Evolutionary conservation across 805 yeast species (phyloP), one percentile per base, ranked within the genome.

Genomic region (Lipomyces chichibuensis): DNA sequence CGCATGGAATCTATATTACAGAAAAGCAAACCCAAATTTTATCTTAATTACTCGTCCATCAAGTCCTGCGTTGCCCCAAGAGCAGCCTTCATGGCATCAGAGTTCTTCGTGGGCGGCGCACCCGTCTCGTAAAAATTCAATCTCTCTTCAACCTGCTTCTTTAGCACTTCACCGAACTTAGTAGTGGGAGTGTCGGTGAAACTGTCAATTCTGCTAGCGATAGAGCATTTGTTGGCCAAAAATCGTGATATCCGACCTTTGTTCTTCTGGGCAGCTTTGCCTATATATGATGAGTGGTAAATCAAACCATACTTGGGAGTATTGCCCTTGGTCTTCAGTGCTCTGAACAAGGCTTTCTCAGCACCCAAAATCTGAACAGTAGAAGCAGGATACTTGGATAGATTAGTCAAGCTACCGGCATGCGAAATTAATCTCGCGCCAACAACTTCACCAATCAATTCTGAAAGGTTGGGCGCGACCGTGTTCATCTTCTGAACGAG

Each of bases 171-270:
- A 79, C 99, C 99, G 75, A 95, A 95, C 62, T 87, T 91, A 70
- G 89, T 90, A 57, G 92, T 84, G 76, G 99, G 98, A 79, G 89
- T 91, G 79, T 95, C 99, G 65, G 97, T 89, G 81, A 92, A 95
- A 83, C 92, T 92, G 83, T 95, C 99, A 76, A 95, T 94, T 86
- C 99, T 92, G 62, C 97, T 92, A 68, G 99, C 99, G 82, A 95
- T 94, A 54, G 99, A 90, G 87, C 98, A 94, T 83, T 95, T 95
- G 89, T 95, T 95, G 73, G 99, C 99, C 81, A 95, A 84, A 83
- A 93, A 95, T 83, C 99, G 90, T 60, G 99, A 94, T 74, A 95
- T 95, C 86, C 98, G 90, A 81, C 99, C 99, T 88, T 95, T 95
- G 85, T 95, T 95, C 84, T 95, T 95, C 73, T 96, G 88, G 71